Percentiles rank a stretch among this genome's conserved stretches.
phyloP scores from a whole-genome alignment of 176 grass and related monocot genomes.

The Thalia dealbata region DNA sequence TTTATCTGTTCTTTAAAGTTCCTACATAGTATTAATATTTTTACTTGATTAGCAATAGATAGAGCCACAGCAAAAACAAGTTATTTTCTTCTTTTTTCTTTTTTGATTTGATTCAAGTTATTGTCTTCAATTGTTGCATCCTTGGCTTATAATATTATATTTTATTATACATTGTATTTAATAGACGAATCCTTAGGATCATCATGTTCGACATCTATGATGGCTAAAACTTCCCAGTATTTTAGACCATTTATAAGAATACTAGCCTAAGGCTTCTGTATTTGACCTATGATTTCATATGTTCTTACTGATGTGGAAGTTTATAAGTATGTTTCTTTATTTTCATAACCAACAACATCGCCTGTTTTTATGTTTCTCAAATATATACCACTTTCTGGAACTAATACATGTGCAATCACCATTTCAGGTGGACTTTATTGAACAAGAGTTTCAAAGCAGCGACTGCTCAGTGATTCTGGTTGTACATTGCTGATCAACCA shows the following conservation, averaged over 20 bases:
- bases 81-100: background rate
- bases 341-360: background rate
- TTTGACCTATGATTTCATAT: background rate
- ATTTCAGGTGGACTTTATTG: slow-evolving; percentile 68
- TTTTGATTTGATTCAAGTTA: too few relatives aligned
- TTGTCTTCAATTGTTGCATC: background rate
- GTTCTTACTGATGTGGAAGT: background rate
- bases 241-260: background rate
- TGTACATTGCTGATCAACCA: slow-evolving; percentile 12
- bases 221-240: background rate
- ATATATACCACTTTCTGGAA: background rate
- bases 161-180: background rate
- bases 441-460: slow-evolving; percentile 44
- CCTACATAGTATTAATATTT: slow-evolving; percentile 14
- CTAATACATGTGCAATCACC: background rate
- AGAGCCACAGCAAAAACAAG: background rate
- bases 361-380: background rate
- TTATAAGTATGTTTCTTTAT: background rate
- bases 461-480: slow-evolving; percentile 54
- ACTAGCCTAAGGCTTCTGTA: background rate
- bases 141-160: background rate
- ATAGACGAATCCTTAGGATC: background rate
- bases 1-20: background rate
- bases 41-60: background rate
- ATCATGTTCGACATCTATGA: background rate